Conservation (phyloP, 352 stramenopile species). For the Globisporangium cystogenes region DNA sequence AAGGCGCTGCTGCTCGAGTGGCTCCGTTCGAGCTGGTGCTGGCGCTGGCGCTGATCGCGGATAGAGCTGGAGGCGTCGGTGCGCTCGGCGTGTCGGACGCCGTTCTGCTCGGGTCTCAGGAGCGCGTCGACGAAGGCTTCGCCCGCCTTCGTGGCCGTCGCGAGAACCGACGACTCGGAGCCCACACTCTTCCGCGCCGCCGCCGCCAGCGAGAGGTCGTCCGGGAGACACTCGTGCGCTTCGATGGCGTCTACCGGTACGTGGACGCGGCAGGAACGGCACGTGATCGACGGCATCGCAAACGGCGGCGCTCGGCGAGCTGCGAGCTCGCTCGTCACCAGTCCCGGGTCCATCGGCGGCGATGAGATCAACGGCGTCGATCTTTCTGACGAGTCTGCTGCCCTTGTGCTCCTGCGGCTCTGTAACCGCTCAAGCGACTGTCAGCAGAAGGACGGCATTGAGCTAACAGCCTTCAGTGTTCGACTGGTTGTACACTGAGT, state of each 20-base stretch:
- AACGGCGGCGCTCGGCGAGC: neutral
- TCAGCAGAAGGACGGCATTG: no score
- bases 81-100: conserved; percentile 2
- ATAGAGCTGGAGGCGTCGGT: neutral
- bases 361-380: no score
- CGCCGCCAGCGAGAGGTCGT: conserved; percentile 8
- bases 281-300: conserved; percentile 31
- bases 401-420: no score
- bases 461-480: no score
- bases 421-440: no score
- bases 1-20: neutral
- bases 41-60: neutral
- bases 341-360: conserved; percentile 39
- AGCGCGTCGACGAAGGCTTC: conserved; percentile 8
- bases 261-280: conserved; percentile 43
- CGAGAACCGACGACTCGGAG: neutral
- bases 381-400: no score
- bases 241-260: conserved; percentile 59
- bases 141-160: conserved; percentile 1
- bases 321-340: conserved; percentile 39
- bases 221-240: conserved; percentile 42
- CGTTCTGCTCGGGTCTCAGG: neutral
- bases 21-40: neutral
- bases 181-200: conserved; percentile 14
- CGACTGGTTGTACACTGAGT: no score